Conservation (phyloP, 2,329 filamentous ascomycete species). For the Colletotrichum paranaense region DNA sequence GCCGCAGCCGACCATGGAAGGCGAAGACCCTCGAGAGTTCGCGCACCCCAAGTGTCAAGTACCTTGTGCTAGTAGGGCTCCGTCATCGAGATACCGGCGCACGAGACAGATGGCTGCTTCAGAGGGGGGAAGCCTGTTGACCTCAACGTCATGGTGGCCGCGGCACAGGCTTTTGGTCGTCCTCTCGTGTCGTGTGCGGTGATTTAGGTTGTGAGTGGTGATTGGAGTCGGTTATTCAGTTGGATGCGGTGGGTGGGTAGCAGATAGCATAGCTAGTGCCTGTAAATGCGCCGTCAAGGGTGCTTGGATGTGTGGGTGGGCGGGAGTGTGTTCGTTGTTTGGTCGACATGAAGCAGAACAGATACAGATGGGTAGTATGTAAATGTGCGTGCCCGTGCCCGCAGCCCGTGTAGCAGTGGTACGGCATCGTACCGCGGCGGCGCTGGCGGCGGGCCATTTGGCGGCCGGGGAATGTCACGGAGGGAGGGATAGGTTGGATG, state of each 20-base stretch:
- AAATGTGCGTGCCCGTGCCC: not conserved
- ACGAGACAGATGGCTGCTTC: not conserved
- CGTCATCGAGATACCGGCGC: not conserved
- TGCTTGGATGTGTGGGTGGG: not conserved
- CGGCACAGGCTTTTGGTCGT: constrained; percentile 15
- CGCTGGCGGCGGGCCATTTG: constrained; percentile 26
- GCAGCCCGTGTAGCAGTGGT: not conserved
- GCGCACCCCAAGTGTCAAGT: not conserved
- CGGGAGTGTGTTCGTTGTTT: not conserved
- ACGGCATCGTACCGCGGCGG: constrained; percentile 24
- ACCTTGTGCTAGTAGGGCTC: too few species aligned
- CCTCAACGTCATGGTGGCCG: constrained; percentile 23
- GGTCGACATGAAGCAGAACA: not conserved
- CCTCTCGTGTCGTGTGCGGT: constrained; percentile 1
- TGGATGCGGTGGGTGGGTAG: constrained; percentile 6
- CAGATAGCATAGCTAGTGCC: not conserved
- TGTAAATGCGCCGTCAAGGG: not conserved
- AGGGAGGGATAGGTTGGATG: not conserved
- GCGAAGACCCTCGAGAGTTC: too few species aligned
- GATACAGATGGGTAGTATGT: not conserved
- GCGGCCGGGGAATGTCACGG: constrained; percentile 32
- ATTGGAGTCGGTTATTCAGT: constrained; percentile 28
- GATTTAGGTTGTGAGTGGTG: constrained; percentile 2
- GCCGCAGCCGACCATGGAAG: not conserved
- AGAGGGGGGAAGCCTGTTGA: not conserved